Evolutionary conservation across 2,329 filamentous ascomycete species (phyloP), one percentile per base, ranked within the genome.

Genomic region (Neurospora sp.): DNA sequence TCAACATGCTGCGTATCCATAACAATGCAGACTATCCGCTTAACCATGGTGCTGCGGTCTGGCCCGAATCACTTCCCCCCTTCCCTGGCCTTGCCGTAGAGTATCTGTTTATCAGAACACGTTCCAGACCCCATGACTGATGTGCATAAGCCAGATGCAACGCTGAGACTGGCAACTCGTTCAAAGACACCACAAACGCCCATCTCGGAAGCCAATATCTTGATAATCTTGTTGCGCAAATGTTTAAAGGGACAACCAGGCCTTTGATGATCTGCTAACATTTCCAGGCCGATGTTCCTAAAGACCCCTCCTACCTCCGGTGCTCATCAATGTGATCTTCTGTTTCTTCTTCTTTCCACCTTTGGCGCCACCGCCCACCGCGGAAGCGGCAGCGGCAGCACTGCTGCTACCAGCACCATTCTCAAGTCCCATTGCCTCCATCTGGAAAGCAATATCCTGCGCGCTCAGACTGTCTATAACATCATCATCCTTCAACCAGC

Each of bases 261-360:
- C 28, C 8, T 33, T 52, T 33, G 28, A 62, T 8, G 15, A 62
- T 62, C 52, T 10, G 8, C 52, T 10, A 36, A 2, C 28, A 7
- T 62, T 36, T 62, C 13, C 52, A 62, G 28, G 15, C 15, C 15
- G 28, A 62, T n/a, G 10, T 28, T 17, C 23, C 10, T 46, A 3
- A 10, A 38, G 71, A 33, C 84, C 84, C 73, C 84, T 80, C 62
- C 83, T 81, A n/a, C 86, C 83, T 66, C 86, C 86, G 1, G 89
- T 91, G 74, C 88, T 91, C 89, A 91, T 91, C 72, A 91, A 78
- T 15, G 89, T 91, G 72, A 91, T 91, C 81, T 91, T 91, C 79
- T 90, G 89, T 75, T 88, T 89, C 81, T 91, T 90, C 81, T 90
- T 90, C 79, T 86, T 90, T 11, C 79, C 81, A 1, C 80, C 79